Evolutionary conservation across 805 yeast species (phyloP).

Genomic region (Monosporozyma yasuniensis): DNA sequence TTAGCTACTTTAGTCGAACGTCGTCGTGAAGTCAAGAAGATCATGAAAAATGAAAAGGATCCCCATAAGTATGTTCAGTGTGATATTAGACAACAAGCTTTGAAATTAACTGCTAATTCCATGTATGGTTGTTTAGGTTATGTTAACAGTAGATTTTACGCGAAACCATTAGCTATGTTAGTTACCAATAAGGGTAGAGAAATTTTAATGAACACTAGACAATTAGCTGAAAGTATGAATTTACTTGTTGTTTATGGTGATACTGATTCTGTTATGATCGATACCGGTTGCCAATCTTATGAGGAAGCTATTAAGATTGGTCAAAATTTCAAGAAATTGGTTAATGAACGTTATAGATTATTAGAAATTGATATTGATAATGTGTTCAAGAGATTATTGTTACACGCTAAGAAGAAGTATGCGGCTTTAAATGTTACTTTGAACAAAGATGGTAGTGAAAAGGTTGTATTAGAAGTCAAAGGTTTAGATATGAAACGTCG

Average conservation of each 20-base stretch:
- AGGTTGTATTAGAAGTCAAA: constrained; percentile 69
- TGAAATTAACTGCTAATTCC: constrained; percentile 96
- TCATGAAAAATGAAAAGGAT: constrained; percentile 66
- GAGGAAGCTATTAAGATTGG: constrained; percentile 77
- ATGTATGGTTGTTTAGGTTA: constrained; percentile 98
- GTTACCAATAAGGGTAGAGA: constrained; percentile 95
- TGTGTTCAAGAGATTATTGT: constrained; percentile 70
- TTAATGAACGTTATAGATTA: constrained; percentile 78
- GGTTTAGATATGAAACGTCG: constrained; percentile 97
- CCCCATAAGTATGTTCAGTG: constrained; percentile 66
- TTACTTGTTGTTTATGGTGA: constrained; percentile 93
- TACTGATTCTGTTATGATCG: constrained; percentile 98
- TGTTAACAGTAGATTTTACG: constrained; percentile 85
- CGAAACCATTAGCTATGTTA: constrained; percentile 90
- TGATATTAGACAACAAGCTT: constrained; percentile 92
- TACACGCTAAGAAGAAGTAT: constrained; percentile 95
- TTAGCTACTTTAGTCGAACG: constrained; percentile 78
- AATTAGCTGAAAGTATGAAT: constrained; percentile 77
- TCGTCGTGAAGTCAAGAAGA: constrained; percentile 84
- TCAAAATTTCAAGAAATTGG: constrained; percentile 69
- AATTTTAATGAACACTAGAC: constrained; percentile 85
- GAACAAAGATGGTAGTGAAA: constrained; percentile 47
- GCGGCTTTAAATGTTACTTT: constrained; percentile 72
- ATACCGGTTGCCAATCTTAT: constrained; percentile 65
- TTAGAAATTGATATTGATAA: constrained; percentile 94